Evolutionary conservation across 805 yeast species (phyloP), one percentile per base, ranked within the genome.

Genomic region (Myxozyma udenii): DNA sequence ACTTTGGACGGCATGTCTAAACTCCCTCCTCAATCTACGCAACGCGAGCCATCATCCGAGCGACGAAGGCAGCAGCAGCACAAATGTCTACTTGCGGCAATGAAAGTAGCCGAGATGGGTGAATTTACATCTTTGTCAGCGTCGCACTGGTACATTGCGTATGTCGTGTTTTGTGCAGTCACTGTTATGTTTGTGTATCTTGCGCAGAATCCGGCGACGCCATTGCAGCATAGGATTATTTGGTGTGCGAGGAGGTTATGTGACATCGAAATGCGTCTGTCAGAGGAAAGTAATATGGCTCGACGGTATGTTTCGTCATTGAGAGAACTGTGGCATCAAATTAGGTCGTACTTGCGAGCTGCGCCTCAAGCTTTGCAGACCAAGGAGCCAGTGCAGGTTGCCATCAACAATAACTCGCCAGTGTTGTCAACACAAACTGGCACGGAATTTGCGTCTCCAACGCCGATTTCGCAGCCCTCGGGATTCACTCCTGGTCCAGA

Each of bases 131-230:
- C 33, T 6, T 16, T 54, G 12, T 43, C 55, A 2, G 51, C 51
- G 3, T 51, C 58, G 26, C 26, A 46, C 22, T 54, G 58, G 58
- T 44, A 45, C 24, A 44, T 40, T 1, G 51, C 58, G 9, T 54
- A 54, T 35, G 41, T 54, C 16, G 48, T 26, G 18, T 54, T 54
- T 32, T 54, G 58, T 23, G 44, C 58, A 4, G 41, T 47, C 19
- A 54, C 57, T 2, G 52, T 54, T 26, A 54, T 54, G 58, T 54
- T 54, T 46, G 52, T 54, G 21, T 54, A 51, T 38, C 39, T 54
- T 22, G 36, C 50, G 1, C 51, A 54, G 19, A 30, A 48, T 46
- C 58, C 58, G 11, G 19, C n/a, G 9, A 30, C 46, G 3, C 38
- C 44, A 2, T 12, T 24, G 1, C 37, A 46, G 14, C 24, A 24